phyloP scores from a whole-genome alignment of 768 basidiomycete genomes.

The Mycena galericulata region DNA sequence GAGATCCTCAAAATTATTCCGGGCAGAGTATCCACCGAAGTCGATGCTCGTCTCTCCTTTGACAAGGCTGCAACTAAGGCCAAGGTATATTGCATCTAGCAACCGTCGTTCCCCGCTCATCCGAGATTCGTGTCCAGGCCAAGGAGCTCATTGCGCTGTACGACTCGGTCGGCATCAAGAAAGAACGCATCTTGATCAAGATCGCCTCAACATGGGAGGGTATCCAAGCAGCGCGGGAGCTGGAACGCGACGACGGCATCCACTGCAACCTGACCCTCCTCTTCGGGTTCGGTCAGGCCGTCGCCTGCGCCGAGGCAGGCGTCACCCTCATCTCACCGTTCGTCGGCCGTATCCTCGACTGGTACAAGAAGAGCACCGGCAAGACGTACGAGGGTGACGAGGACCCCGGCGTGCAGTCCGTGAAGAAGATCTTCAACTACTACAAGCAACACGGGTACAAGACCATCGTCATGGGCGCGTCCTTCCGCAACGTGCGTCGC shows the following conservation, averaged over 20 bases:
- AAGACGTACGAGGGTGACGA: constrained; percentile 90
- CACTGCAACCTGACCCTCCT: constrained; percentile 99
- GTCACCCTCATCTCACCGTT: constrained; percentile 99
- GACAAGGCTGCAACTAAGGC: constrained; percentile 93
- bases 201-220: constrained; percentile 99
- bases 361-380: constrained; percentile 95
- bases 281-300: constrained; percentile 98
- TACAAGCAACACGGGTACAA: constrained; percentile 99
- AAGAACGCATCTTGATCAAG: constrained; percentile 98
- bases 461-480: constrained; percentile 99
- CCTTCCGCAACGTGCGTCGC: constrained; percentile 92
- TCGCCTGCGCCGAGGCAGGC: constrained; percentile 98
- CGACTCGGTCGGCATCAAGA: constrained; percentile 91
- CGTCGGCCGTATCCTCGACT: constrained; percentile 99
- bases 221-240: constrained; percentile 97
- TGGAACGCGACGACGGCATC: constrained; percentile 92
- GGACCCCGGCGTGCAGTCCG: constrained; percentile 96
- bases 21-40: constrained; percentile 98
- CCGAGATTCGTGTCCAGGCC: constrained; percentile 56
- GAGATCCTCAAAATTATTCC: constrained; percentile 96
- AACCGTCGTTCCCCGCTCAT: constrained; percentile 12
- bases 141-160: constrained; percentile 94
- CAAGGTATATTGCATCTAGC: constrained; percentile 62
- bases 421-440: constrained; percentile 98
- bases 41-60: constrained; percentile 97